Percentiles rank a stretch among this genome's conserved stretches.
Evolutionary conservation across 2,329 filamentous ascomycete species (phyloP).

Genomic region (Tolypocladium capitatum): DNA sequence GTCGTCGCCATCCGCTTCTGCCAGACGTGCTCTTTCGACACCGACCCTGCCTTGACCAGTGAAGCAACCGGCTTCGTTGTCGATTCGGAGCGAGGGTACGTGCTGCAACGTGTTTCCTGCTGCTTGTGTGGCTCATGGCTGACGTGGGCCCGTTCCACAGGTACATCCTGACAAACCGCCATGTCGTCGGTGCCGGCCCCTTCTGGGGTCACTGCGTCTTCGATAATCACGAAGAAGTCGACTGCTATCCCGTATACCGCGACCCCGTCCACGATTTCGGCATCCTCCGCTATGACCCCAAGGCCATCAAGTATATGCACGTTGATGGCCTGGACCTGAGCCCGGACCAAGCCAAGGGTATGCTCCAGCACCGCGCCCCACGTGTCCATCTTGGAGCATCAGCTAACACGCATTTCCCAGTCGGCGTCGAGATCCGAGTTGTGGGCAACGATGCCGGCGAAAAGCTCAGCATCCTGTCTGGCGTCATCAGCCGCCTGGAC

Average conservation of each 20-base stretch:
- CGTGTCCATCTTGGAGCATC: not conserved
- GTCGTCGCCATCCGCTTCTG: constrained; percentile 99
- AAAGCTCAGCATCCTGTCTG: constrained; percentile 94
- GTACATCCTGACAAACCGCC: constrained; percentile 77
- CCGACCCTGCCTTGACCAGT: constrained; percentile 83
- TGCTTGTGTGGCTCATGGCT: not conserved
- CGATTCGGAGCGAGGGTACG: constrained; percentile 75
- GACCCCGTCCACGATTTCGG: constrained; percentile 98
- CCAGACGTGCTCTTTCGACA: constrained; percentile 95
- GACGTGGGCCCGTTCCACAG: constrained; percentile 15
- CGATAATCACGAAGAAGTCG: constrained; percentile 95
- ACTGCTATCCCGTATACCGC: constrained; percentile 91
- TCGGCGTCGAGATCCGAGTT: constrained; percentile 89
- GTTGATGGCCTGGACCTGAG: constrained; percentile 66
- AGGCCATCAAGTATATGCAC: constrained; percentile 94
- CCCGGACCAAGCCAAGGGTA: constrained; percentile 67
- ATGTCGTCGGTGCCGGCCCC: constrained; percentile 88
- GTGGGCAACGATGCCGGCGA: constrained; percentile 98
- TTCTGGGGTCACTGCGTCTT: constrained; percentile 99
- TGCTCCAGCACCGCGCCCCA: not conserved
- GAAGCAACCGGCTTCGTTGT: constrained; percentile 98
- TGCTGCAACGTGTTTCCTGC: constrained; percentile 6
- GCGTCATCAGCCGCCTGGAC: constrained; percentile 91
- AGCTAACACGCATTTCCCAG: constrained; percentile 21
- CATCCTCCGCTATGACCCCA: constrained; percentile 90